Percentiles rank a stretch among this genome's conserved stretches.
Evolutionary conservation across 768 basidiomycete species (phyloP).

Genomic region (Nevesoporus exiguus): DNA sequence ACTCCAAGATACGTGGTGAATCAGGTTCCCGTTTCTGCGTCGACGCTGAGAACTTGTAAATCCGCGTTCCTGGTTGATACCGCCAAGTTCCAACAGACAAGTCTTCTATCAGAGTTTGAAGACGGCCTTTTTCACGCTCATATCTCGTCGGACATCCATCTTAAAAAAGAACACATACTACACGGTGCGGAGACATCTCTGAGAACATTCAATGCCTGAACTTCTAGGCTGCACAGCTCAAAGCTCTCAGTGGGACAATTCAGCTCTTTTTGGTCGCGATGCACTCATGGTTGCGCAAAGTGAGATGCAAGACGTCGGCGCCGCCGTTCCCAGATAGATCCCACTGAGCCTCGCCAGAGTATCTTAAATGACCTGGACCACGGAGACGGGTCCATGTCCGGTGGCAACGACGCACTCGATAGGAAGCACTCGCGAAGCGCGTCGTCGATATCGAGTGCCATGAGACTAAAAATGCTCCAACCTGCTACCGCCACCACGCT

Average conservation of each 20-base stretch:
- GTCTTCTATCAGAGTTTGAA: conserved; percentile 2
- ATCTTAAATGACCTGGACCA: background rate
- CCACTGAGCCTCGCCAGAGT: background rate
- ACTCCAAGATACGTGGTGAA: conserved; percentile 2
- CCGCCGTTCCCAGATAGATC: background rate
- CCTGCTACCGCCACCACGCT: background rate
- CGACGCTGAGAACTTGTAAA: background rate
- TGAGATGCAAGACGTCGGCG: background rate
- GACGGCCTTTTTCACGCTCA: background rate
- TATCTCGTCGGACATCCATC: background rate
- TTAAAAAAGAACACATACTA: background rate
- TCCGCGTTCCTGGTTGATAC: conserved; percentile 13
- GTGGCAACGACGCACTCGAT: background rate
- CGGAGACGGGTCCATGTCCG: background rate
- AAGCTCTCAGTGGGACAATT: too few relatives aligned
- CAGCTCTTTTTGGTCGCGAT: background rate
- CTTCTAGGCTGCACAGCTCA: too few relatives aligned
- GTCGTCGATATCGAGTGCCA: background rate
- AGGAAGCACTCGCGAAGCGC: background rate
- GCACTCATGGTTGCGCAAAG: background rate
- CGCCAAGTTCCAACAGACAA: background rate
- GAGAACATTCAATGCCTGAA: background rate
- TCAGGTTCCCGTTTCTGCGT: conserved; percentile 9
- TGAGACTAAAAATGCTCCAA: background rate
- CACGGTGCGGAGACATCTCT: background rate